Evolutionary conservation across 306 rosid species (phyloP).

Genomic region (Cicer yamashitae): DNA sequence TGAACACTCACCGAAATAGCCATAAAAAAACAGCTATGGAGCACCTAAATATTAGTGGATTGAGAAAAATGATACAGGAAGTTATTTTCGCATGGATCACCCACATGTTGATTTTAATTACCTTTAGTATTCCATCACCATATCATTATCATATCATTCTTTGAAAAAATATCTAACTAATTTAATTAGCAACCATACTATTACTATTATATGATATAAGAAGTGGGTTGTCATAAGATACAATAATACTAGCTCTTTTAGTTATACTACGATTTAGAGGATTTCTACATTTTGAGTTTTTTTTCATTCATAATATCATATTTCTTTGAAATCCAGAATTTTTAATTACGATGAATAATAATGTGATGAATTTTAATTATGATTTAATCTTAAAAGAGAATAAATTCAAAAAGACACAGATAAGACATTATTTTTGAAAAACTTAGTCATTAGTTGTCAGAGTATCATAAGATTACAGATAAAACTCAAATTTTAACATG

Average conservation of each 20-base stretch:
- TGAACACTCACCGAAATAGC: no score
- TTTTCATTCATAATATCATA: neutral
- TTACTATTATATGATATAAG: no score
- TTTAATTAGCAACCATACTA: neutral
- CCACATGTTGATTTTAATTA: neutral
- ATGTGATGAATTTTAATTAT: no score
- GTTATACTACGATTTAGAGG: neutral
- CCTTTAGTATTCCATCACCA: neutral
- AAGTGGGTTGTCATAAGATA: neutral
- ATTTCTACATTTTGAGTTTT: neutral
- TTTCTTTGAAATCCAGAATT: no score
- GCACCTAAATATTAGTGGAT: no score
- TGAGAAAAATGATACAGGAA: no score
- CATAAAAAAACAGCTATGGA: no score
- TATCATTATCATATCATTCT: neutral
- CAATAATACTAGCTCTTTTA: neutral
- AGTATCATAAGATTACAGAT: conserved; percentile 42
- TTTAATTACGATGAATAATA: no score
- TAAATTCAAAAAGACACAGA: conserved; percentile 3
- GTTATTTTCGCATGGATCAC: no score
- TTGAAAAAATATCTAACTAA: neutral
- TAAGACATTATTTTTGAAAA: conserved; percentile 50
- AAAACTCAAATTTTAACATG: conserved; percentile 39
- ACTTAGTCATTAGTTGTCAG: conserved; percentile 43
- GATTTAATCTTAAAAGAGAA: neutral